Evolutionary conservation across 78 protist species (phyloP), one percentile per base, ranked within the genome.

Genomic region (Capsaspora owczarzaki): DNA sequence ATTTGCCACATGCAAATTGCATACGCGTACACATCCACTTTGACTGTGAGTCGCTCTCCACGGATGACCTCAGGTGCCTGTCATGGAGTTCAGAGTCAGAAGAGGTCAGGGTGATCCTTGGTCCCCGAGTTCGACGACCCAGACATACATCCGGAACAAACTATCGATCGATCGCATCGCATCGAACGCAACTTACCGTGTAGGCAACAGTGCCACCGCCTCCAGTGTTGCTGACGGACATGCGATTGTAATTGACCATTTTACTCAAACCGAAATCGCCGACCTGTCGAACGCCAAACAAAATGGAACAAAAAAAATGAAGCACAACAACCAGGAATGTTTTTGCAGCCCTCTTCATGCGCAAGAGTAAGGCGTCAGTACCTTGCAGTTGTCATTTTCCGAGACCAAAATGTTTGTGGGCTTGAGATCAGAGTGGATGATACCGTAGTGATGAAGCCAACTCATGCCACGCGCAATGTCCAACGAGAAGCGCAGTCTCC

Each of bases 401-500:
- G 82, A 49, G 5, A 83, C 86, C 38, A 83, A 2, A 23, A 83
- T 47, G 61, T 83, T 83, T 0, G 43, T 69, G 43, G 86, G 86
- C 47, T 61, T 83, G 42, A 83, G 86, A 27, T 83, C 86, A 41
- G 27, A 43, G 66, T 83, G 86, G 27, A 83, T 76, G 41, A 83
- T 76, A 16, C 86, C 81, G 63, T 74, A 31, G 38, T 74, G 60
- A 47, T 83, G 86, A 0, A 83, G 51, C 29, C 61, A 83, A 38
- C 76, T 76, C 86, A 83, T 83, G 12, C 86, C 86, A 6, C 81
- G 68, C 19, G 81, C 78, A 61, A 83, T 60, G 70, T 83, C 86
- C 0, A 76, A 1, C 20, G 66, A 25, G 76, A 35, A 63, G 41
- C 23, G 72, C 1, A 63, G 8, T 33, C 35, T 6, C 1, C 72